Conservation (phyloP, 176 grass and related monocot genomes). For the Otatea glauca region DNA sequence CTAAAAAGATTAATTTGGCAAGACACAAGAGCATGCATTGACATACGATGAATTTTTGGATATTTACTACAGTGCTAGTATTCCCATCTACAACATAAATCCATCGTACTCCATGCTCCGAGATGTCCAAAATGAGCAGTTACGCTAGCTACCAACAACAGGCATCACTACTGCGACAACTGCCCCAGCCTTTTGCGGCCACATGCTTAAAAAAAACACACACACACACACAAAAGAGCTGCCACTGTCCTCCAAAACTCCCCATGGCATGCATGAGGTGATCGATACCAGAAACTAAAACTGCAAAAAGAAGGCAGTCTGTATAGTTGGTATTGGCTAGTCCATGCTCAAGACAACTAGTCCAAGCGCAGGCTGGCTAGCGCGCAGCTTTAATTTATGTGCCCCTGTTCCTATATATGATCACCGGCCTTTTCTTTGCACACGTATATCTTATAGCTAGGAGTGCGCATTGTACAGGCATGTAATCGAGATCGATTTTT, state of each 20-base stretch:
- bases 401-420: neutral
- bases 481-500: neutral
- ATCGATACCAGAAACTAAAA: slow-evolving; percentile 42
- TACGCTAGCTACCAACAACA: neutral
- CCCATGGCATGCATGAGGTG: slow-evolving; percentile 35
- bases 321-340: neutral
- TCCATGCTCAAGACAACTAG: slow-evolving; percentile 45
- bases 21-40: neutral
- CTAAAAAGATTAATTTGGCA: neutral
- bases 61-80: neutral
- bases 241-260: neutral
- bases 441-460: no score
- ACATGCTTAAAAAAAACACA: slow-evolving; percentile 35
- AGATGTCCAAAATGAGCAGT: neutral
- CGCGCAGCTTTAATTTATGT: slow-evolving; percentile 50
- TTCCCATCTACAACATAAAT: neutral
- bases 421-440: slow-evolving; percentile 18
- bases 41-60: neutral
- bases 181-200: slow-evolving; percentile 47
- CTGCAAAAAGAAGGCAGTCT: slow-evolving; percentile 33
- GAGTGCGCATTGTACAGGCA: neutral
- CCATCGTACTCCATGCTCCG: neutral
- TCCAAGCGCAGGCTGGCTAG: slow-evolving; percentile 38
- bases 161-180: slow-evolving; percentile 33
- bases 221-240: neutral